These are phyloP conservation scores for Naganishia vishniacii DNA, from an alignment of 768 basidiomycete genomes.

Conservation along the genomic window DNA sequence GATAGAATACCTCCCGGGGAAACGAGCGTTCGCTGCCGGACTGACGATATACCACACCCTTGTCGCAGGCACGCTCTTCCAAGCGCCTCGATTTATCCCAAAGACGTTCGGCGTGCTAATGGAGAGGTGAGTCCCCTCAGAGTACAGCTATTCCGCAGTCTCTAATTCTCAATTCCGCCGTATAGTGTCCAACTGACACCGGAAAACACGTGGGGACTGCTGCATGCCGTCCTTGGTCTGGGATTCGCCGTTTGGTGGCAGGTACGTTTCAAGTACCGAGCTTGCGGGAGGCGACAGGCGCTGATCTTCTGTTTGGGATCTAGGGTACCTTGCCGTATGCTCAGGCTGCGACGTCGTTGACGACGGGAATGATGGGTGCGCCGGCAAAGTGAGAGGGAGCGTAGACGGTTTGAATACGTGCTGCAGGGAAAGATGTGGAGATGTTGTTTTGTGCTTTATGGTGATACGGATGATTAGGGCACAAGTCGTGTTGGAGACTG, in stretches of 20 bases:
- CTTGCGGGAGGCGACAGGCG: background rate
- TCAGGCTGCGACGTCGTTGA: background rate
- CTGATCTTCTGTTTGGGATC: no score
- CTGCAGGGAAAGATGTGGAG: no score
- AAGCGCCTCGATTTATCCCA: slow-evolving; percentile 74
- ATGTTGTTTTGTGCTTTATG: no score
- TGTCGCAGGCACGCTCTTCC: slow-evolving; percentile 66
- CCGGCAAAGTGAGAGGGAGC: background rate
- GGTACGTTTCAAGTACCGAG: slow-evolving; percentile 30
- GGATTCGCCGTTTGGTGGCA: slow-evolving; percentile 80
- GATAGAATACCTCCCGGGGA: slow-evolving; percentile 76
- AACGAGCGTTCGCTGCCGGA: slow-evolving; percentile 71
- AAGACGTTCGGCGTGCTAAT: slow-evolving; percentile 56
- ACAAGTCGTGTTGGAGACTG: no score
- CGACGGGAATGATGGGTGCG: background rate
- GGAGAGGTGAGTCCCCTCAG: slow-evolving; percentile 23
- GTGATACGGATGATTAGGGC: no score
- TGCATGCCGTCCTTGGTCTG: slow-evolving; percentile 67
- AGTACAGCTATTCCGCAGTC: background rate
- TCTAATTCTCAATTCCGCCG: slow-evolving; percentile 8
- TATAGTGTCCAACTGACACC: slow-evolving; percentile 62
- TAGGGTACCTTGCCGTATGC: slow-evolving; percentile 11
- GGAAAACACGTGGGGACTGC: slow-evolving; percentile 65
- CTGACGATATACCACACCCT: slow-evolving; percentile 71
- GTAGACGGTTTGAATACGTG: no score